These are phyloP conservation scores for Pythium grandisporangium DNA, from an alignment of 352 stramenopile genomes.

Conservation along the genomic window DNA sequence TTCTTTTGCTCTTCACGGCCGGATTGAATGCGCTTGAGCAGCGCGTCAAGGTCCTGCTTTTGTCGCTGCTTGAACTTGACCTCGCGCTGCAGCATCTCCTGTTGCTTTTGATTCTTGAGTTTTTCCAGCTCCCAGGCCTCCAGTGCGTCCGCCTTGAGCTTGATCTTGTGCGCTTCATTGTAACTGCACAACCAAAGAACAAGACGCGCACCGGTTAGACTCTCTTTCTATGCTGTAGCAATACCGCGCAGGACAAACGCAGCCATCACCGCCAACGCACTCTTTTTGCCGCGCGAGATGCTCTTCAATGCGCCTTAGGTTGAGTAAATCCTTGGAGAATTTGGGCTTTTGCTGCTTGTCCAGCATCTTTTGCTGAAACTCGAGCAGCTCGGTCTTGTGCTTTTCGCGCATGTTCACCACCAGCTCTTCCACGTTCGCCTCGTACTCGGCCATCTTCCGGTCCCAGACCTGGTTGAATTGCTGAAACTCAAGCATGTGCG, in stretches of 20 bases:
- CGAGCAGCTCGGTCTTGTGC: constrained; percentile 82
- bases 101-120: constrained; percentile 91
- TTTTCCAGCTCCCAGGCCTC: constrained; percentile 94
- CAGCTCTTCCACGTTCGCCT: constrained; percentile 87
- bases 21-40: constrained; percentile 93
- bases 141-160: constrained; percentile 91
- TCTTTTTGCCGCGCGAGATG: constrained; percentile 87
- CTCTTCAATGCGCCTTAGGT: constrained; percentile 91
- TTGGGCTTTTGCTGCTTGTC: constrained; percentile 89
- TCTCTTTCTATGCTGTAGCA: too few relatives aligned
- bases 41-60: constrained; percentile 87
- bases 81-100: constrained; percentile 93
- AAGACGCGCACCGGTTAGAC: background rate
- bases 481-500: constrained; percentile 98
- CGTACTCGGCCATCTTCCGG: constrained; percentile 94
- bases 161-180: constrained; percentile 94
- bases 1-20: constrained; percentile 94
- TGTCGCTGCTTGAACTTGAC: constrained; percentile 92
- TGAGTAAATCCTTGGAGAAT: constrained; percentile 93
- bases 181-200: constrained; percentile 41
- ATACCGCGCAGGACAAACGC: too few relatives aligned
- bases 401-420: constrained; percentile 89
- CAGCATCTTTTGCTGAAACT: constrained; percentile 90
- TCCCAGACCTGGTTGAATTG: constrained; percentile 97
- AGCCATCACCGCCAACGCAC: constrained; percentile 17